Percentiles rank a stretch among this genome's conserved stretches.
Evolutionary conservation across 2,329 filamentous ascomycete genomes (phyloP).

Genomic region (Botrytis galanthina): DNA sequence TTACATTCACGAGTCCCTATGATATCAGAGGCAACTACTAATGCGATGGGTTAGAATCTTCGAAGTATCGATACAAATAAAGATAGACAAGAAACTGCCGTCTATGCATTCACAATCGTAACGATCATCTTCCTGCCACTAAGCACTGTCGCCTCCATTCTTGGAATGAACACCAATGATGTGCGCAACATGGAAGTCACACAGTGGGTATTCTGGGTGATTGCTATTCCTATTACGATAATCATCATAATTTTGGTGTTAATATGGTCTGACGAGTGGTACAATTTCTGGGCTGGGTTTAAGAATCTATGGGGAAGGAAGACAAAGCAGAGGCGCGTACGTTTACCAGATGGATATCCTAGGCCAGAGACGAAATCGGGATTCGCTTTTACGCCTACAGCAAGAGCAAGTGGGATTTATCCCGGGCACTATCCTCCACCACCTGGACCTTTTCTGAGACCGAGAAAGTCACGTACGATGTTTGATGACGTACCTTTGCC

Average conservation of each 20-base stretch:
- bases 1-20: background rate
- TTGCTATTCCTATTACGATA: conserved; percentile 36
- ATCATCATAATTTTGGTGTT: conserved; percentile 31
- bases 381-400: background rate
- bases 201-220: conserved; percentile 39
- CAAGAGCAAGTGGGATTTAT: background rate
- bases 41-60: conserved; percentile 24
- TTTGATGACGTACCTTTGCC: background rate
- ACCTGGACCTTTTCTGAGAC: background rate
- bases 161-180: conserved; percentile 40
- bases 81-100: conserved; percentile 35
- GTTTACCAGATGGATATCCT: background rate
- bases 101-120: conserved; percentile 39
- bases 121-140: conserved; percentile 40
- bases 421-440: background rate
- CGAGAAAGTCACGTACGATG: background rate
- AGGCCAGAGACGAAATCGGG: background rate
- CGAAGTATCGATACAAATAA: conserved; percentile 34
- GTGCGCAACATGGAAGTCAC: conserved; percentile 33
- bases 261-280: conserved; percentile 28
- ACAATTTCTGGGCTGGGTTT: background rate
- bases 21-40: background rate
- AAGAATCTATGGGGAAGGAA: background rate
- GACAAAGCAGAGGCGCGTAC: background rate
- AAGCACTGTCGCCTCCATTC: conserved; percentile 35